A percentile compares a stretch with the other conserved stretches of the same genome.
phyloP scores from a whole-genome alignment of 371 early-diverging fungal genomes.

The Circinella umbellata region DNA sequence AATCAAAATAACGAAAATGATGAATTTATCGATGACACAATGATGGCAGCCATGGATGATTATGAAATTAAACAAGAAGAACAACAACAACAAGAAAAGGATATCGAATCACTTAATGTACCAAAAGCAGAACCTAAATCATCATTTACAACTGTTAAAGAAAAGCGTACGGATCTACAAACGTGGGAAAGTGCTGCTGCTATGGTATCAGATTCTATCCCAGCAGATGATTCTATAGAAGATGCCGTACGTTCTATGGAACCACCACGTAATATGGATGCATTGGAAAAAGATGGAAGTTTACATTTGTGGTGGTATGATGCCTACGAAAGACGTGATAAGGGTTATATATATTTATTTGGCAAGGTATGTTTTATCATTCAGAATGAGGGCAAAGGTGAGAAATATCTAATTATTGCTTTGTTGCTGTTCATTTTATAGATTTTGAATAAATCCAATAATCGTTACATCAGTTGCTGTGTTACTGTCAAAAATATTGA shows the following conservation, averaged over 20 bases:
- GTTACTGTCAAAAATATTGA: constrained; percentile 80
- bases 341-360: constrained; percentile 86
- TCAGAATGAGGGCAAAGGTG: not conserved
- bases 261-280: not conserved
- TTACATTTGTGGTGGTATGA: constrained; percentile 92
- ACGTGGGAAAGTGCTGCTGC: constrained; percentile 33
- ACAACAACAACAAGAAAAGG: constrained; percentile 10
- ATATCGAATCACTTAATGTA: constrained; percentile 13
- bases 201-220: not conserved
- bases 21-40: constrained; percentile 4
- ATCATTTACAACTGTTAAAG: constrained; percentile 9
- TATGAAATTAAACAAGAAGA: not conserved
- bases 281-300: constrained; percentile 66
- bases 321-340: constrained; percentile 80
- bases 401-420: not conserved
- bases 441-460: constrained; percentile 51
- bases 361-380: constrained; percentile 73
- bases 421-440: constrained; percentile 14
- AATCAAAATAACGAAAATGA: not conserved
- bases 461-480: constrained; percentile 82
- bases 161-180: constrained; percentile 32
- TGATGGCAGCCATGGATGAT: constrained; percentile 18
- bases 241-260: constrained; percentile 18
- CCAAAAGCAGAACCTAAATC: constrained; percentile 6
- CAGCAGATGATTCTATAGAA: constrained; percentile 21